These are phyloP conservation scores for Ascochyta koolunga DNA, from an alignment of 2,329 filamentous ascomycete species.

Conservation along the genomic window DNA sequence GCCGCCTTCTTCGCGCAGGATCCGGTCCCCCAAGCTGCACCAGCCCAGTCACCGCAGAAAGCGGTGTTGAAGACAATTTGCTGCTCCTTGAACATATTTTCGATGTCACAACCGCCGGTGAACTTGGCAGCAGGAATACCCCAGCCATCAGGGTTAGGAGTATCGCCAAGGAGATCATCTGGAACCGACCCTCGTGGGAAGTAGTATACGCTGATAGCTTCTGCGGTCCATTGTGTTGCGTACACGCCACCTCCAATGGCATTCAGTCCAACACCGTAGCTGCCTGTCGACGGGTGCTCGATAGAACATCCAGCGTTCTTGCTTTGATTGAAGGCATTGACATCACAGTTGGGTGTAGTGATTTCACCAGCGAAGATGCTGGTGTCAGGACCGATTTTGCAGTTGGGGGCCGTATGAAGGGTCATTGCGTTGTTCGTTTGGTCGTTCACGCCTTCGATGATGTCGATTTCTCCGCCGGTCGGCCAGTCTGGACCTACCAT, in stretches of 20 bases:
- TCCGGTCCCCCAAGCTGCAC: constrained; percentile 64
- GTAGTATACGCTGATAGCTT: constrained; percentile 79
- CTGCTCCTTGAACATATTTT: constrained; percentile 71
- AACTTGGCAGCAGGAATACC: constrained; percentile 72
- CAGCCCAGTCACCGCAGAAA: constrained; percentile 87
- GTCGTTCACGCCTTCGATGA: constrained; percentile 56
- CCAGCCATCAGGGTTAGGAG: constrained; percentile 72
- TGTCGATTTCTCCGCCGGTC: constrained; percentile 56
- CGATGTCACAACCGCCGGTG: constrained; percentile 71
- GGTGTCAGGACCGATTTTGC: constrained; percentile 46
- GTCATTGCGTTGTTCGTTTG: constrained; percentile 53
- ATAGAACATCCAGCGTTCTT: constrained; percentile 54
- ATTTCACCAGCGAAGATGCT: constrained; percentile 57
- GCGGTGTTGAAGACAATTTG: constrained; percentile 82
- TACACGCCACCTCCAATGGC: constrained; percentile 53
- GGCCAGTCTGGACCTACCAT: constrained; percentile 42
- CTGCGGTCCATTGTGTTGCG: constrained; percentile 68
- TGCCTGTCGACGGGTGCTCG: constrained; percentile 45
- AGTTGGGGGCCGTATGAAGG: constrained; percentile 55
- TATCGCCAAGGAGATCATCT: constrained; percentile 63
- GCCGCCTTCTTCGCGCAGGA: constrained; percentile 65
- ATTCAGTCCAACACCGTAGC: constrained; percentile 63
- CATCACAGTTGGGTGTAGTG: constrained; percentile 57
- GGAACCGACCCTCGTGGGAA: constrained; percentile 75
- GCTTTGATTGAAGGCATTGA: constrained; percentile 48